Base-by-base conservation (phyloP, 257 asterid genomes). In the Nicotiana noctiflora region DNA sequence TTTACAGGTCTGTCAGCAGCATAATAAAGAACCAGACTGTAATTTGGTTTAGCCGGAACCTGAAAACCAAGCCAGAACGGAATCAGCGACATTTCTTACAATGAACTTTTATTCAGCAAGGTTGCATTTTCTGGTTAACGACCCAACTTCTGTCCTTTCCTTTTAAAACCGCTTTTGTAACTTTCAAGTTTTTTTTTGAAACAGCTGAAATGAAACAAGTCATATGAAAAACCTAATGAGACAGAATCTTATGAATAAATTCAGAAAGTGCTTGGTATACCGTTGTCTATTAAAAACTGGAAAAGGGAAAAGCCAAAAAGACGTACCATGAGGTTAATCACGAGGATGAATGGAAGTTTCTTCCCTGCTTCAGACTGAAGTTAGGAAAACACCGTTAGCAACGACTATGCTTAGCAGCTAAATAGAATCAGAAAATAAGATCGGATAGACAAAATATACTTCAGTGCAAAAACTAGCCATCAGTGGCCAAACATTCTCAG, bases 31-130 rank as follows among this genome's bases (percentile, higher is more conserved):
- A 94, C 94, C 85, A 96, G 87, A 89, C 98, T 93, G 91, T 96
- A 96, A 90, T 94, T 94, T 81, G 99, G 99, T 83, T 75, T 90
- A 82, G 98, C 95, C 18, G 99, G 99, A 85, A 94, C 97, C 99
- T 96, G 89, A 85, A 52, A 88, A 83, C 79, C 37, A 80, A 84
- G 81, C 44, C 86, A 86, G 85, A 31, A 76, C 31, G 5, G 34
- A 77, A 23, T 81, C 63, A 61, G 44, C n/a, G 29, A 49, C 60
- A 51, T 79, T 29, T 53, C 72, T 3, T 79, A n/a, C 52, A 27
- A 49, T 34, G 75, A 53, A 18, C 23, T 60, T 79, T 21, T 25
- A 31, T 66, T 62, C 62, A 79, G 25, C 49, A 25, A 62, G 60
- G 15, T 60, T 63, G 37, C 68, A 32, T 13, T 77, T 10, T 59